phyloP scores from a whole-genome alignment of 2,329 filamentous ascomycete genomes.

The Cercospora nicotianae region DNA sequence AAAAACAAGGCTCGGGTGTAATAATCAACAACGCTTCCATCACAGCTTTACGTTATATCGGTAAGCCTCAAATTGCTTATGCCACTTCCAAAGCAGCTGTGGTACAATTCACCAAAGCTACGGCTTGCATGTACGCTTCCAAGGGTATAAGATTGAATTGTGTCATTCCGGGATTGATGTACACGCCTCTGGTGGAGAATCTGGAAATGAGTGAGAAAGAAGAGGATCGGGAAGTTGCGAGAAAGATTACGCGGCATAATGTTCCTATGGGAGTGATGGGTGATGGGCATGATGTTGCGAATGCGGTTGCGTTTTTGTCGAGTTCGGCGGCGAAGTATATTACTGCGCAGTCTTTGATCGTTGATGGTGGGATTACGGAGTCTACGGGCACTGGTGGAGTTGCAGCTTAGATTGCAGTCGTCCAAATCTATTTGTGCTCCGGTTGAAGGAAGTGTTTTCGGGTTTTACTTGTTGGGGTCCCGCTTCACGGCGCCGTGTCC shows the following conservation, averaged over 20 bases:
- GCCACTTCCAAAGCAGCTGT: conserved; percentile 36
- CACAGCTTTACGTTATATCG: conserved; percentile 54
- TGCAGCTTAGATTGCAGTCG: neutral
- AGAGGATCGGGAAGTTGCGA: conserved; percentile 52
- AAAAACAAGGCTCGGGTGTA: conserved; percentile 45
- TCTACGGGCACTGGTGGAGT: conserved; percentile 30
- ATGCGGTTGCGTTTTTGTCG: conserved; percentile 85
- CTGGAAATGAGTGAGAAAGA: conserved; percentile 47
- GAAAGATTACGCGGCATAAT: conserved; percentile 54
- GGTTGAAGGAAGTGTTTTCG: neutral
- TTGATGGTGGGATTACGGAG: conserved; percentile 34
- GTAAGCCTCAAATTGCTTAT: conserved; percentile 56
- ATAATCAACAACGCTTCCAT: conserved; percentile 53
- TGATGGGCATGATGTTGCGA: conserved; percentile 64
- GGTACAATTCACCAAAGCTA: conserved; percentile 33
- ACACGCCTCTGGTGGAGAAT: conserved; percentile 54
- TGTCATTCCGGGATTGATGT: conserved; percentile 58
- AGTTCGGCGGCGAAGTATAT: conserved; percentile 82
- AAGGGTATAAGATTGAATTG: conserved; percentile 52
- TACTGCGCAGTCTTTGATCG: conserved; percentile 71
- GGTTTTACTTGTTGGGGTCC: neutral
- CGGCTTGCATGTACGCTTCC: conserved; percentile 50
- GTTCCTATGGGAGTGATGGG: conserved; percentile 62
- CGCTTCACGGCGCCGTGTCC: neutral
- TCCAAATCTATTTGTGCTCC: neutral